Base-by-base conservation (phyloP, 768 basidiomycete genomes). In the Zangia roseola region DNA sequence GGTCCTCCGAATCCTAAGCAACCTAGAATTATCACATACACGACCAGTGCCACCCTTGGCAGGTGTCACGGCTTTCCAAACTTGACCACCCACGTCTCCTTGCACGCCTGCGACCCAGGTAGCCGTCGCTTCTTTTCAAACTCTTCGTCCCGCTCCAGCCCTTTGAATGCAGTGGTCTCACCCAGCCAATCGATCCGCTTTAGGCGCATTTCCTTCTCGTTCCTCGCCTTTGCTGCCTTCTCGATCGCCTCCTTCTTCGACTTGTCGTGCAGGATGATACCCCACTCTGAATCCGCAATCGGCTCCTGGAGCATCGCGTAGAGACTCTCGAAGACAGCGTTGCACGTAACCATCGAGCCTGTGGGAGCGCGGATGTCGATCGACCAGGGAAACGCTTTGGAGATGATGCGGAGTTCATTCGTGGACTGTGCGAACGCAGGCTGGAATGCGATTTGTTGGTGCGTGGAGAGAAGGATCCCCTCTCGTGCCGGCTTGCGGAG, bases 231-330 rank as follows among this genome's bases (percentile, higher is more conserved):
- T 44, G 73, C 75, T 2, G 82, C 75, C 43, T 68, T 74, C 57
- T 81, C 75, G 14, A 84, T 72, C 17, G 55, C 53, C 53, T 76
- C 76, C 45, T 63, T 69, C 50, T 59, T 61, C 48, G 73, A 71
- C 62, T 73, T 73, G 38, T 81, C 75, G 23, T 47, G 59, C 6
- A 74, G 59, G 16, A 80, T 68, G 39, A 82, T 65, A 0, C 80
- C 83, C 84, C 86, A 88, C 57, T 88, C 86, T 4, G 83, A 83
- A 50, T 87, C 83, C 2, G 53, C 74, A 17, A 88, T 70, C 7
- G 73, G 74, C 40, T 78, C 69, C 42, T 85, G 80, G 23, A 88
- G 67, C 40, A 62, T 57, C 6, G 65, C 54, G 48, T 80, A 68
- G 17, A 88, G 33, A 4, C 73, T 78, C 25, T 79, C 76, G 71